Conservation (phyloP, 345 rosid genomes). For the Sonneratia caseolaris region DNA sequence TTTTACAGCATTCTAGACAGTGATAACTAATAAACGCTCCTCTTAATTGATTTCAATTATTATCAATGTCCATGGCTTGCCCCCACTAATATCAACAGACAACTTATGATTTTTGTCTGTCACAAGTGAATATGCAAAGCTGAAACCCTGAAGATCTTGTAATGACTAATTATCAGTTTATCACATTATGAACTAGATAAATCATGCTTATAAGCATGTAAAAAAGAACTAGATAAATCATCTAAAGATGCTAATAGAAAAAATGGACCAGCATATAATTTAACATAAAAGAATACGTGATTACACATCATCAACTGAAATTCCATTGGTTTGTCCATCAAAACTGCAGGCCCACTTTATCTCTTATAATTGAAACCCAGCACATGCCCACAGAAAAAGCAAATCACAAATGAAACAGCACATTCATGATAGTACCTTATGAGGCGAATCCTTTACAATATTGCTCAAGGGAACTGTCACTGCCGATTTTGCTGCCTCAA, state of each 20-base stretch:
- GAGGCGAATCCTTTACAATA: conserved; percentile 57
- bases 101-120: too few relatives aligned
- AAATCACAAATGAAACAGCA: neutral
- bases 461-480: conserved; percentile 31
- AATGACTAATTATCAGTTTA: too few relatives aligned
- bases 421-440: conserved; percentile 38
- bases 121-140: too few relatives aligned
- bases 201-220: too few relatives aligned
- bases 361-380: neutral
- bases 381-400: neutral
- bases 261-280: neutral
- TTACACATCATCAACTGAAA: neutral
- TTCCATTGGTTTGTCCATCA: neutral
- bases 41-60: too few relatives aligned
- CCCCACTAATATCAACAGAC: too few relatives aligned
- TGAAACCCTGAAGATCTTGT: too few relatives aligned
- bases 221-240: too few relatives aligned
- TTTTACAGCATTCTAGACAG: neutral
- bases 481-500: conserved; percentile 40
- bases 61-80: too few relatives aligned
- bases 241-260: neutral
- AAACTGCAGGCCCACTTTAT: neutral
- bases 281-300: neutral
- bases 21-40: neutral
- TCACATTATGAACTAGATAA: too few relatives aligned